phyloP scores from a whole-genome alignment of 2,329 filamentous ascomycete species.

The Onygenales sp. region DNA sequence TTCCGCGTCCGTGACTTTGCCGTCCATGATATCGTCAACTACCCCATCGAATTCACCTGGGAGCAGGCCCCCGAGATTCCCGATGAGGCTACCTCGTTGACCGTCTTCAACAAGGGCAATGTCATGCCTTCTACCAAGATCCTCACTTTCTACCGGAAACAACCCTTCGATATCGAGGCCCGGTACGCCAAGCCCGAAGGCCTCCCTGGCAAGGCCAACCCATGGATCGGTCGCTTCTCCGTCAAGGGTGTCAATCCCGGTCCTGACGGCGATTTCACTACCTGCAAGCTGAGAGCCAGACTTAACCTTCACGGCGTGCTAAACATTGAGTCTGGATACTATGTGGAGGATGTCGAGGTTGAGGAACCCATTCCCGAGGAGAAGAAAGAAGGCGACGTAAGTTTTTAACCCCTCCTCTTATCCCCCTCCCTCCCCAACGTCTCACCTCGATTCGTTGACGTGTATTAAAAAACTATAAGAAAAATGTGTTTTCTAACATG shows the following conservation, averaged over 20 bases:
- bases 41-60: slow-evolving; percentile 98
- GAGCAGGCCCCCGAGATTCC: slow-evolving; percentile 98
- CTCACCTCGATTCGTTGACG: slow-evolving; percentile 3
- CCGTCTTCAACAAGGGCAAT: slow-evolving; percentile 95
- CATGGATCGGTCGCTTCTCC: slow-evolving; percentile 95
- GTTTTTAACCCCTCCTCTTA: slow-evolving; percentile 12
- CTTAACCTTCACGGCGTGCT: slow-evolving; percentile 93
- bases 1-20: slow-evolving; percentile 98
- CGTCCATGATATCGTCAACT: slow-evolving; percentile 94
- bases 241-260: slow-evolving; percentile 96
- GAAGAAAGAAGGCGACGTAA: slow-evolving; percentile 52
- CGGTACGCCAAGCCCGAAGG: slow-evolving; percentile 79
- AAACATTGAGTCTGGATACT: slow-evolving; percentile 95
- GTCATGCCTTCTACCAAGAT: slow-evolving; percentile 98
- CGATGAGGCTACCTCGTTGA: slow-evolving; percentile 94
- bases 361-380: slow-evolving; percentile 84
- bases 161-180: slow-evolving; percentile 92
- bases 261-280: slow-evolving; percentile 95
- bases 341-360: slow-evolving; percentile 93
- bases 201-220: slow-evolving; percentile 80
- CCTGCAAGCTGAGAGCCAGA: slow-evolving; percentile 97
- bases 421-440: not conserved
- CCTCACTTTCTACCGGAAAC: slow-evolving; percentile 97
- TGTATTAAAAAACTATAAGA: slow-evolving; percentile 4
- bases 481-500: slow-evolving; percentile 15